Evolutionary conservation across 2,329 filamentous ascomycete genomes (phyloP).

Genomic region (Elsinoe necatrix): DNA sequence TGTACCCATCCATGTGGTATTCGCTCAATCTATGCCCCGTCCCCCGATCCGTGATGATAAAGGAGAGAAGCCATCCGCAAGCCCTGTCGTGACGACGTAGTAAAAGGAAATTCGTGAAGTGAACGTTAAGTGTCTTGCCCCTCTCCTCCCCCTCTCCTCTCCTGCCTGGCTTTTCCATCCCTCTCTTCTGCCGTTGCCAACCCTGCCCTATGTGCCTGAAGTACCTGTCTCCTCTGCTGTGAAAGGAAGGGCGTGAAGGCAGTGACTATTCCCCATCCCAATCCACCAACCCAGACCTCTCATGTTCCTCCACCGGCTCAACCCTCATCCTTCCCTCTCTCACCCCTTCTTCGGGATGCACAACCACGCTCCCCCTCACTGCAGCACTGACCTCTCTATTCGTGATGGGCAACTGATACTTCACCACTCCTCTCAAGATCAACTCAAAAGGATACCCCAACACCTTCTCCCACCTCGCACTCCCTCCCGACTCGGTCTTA

Average conservation of each 20-base stretch:
- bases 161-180: neutral
- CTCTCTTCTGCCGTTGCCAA: neutral
- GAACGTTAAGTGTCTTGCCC: neutral
- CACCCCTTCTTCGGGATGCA: conserved; percentile 33
- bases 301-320: conserved; percentile 23
- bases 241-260: no score
- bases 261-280: no score
- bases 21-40: neutral
- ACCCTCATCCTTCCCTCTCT: conserved; percentile 26
- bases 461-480: conserved; percentile 81
- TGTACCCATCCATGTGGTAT: neutral
- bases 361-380: conserved; percentile 35
- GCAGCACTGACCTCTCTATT: conserved; percentile 46
- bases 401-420: conserved; percentile 61
- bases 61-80: neutral
- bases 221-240: no score
- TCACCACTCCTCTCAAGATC: conserved; percentile 81
- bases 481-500: conserved; percentile 71
- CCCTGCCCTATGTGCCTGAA: no score
- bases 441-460: conserved; percentile 88
- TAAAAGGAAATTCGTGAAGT: conserved; percentile 8
- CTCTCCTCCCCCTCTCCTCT: neutral
- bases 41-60: neutral
- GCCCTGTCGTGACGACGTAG: neutral
- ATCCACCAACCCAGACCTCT: conserved; percentile 19